Conservation (phyloP, 1,284 basidiomycete genomes). For the Puccinia polysora region DNA sequence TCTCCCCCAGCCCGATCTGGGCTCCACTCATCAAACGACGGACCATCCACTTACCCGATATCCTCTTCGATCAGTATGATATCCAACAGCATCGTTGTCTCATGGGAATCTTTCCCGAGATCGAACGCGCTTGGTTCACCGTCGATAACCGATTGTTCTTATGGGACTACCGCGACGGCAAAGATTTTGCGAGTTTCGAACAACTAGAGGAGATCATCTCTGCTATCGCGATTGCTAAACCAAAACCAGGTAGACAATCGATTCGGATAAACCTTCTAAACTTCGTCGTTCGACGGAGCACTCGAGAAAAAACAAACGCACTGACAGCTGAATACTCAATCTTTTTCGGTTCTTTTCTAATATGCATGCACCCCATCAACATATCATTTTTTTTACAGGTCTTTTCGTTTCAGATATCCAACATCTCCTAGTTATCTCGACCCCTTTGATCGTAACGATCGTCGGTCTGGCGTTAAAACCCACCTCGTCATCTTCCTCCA, state of each 20-base stretch:
- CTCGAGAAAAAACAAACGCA: slow-evolving; percentile 31
- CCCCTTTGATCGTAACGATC: slow-evolving; percentile 73
- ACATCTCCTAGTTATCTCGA: slow-evolving; percentile 83
- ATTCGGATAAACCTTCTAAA: slow-evolving; percentile 55
- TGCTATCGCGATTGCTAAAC: slow-evolving; percentile 55
- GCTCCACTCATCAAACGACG: slow-evolving; percentile 74
- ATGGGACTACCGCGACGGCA: slow-evolving; percentile 95
- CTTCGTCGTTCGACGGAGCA: slow-evolving; percentile 70
- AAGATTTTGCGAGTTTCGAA: slow-evolving; percentile 79
- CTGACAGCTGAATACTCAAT: slow-evolving; percentile 60
- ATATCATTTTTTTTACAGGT: slow-evolving; percentile 53
- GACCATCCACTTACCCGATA: slow-evolving; percentile 73
- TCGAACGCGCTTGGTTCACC: slow-evolving; percentile 91
- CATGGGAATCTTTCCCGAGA: slow-evolving; percentile 89
- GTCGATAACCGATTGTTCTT: slow-evolving; percentile 90
- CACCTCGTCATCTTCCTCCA: slow-evolving; percentile 53
- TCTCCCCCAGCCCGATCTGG: slow-evolving; percentile 70
- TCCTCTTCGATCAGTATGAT: slow-evolving; percentile 73
- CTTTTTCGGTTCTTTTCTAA: slow-evolving; percentile 15
- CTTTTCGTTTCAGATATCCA: slow-evolving; percentile 93
- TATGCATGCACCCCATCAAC: background rate
- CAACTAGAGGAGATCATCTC: slow-evolving; percentile 88
- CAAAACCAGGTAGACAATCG: slow-evolving; percentile 47
- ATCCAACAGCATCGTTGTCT: slow-evolving; percentile 51
- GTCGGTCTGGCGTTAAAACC: slow-evolving; percentile 70